Base-by-base conservation (phyloP, 495 filamentous ascomycete genomes). In the Xylaria intraflava region DNA sequence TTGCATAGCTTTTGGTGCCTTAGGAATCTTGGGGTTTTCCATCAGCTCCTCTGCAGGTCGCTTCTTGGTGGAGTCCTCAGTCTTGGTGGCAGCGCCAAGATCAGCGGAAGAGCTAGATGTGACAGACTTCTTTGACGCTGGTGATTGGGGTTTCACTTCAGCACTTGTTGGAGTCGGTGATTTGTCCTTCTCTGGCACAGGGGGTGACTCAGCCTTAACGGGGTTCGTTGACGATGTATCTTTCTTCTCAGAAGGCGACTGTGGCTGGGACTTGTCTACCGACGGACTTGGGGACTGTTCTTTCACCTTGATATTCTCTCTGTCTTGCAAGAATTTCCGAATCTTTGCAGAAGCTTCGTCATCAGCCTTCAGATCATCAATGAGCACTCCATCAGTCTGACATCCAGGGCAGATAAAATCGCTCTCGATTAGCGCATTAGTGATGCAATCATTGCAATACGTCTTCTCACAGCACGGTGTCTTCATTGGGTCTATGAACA, bases 361-460 rank as follows among this genome's bases (percentile, higher is more conserved):
- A 71, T 97, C 91, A 52, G 81, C 68, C 62, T 80, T 80, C 49
- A 98, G 82, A 71, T 95, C 84, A 81, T 96, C 94, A 71, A 97
- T 86, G 51, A 96, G 76, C 42, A 96, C 88, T 54, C 88, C 90
- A 59, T 95, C 90, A 39, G 82, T 87, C 66, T 86, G 81, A 76
- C 93, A 98, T 46, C 83, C 85, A 51, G 94, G 94, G 69, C 93
- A 98, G 64, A 88, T 77, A 75, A 98, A 89, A 78, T 98, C 93
- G 80, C 85, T 92, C 76, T 97, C 90, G 73, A 95, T 90, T 74
- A 98, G 84, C 62, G 89, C 85, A 82, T 91, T 94, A 62, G 90
- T 90, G 70, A 97, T 95, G 85, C 93, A 98, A 61, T 97, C 90
- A 81, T 90, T 88, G 82, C 93, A 98, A 80, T 92, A 97, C 67